Percentiles rank a stretch among this genome's conserved stretches.
Conservation (phyloP, 1,284 basidiomycete genomes). For the Heterobasidion parviporum region DNA sequence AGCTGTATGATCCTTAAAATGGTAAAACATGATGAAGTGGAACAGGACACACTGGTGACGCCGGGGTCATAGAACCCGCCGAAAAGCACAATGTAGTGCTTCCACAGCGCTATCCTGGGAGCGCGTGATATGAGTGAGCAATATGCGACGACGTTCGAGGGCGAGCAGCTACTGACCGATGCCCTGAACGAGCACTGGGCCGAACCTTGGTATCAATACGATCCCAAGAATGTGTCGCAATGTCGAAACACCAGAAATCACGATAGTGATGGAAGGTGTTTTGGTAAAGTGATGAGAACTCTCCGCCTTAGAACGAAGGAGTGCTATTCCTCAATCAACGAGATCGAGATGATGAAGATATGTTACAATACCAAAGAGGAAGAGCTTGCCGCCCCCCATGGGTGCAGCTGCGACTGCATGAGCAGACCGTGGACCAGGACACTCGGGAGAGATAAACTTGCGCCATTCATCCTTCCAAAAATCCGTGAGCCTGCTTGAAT, state of each 20-base stretch:
- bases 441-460: constrained; percentile 73
- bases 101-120: constrained; percentile 83
- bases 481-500: background rate
- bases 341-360: background rate
- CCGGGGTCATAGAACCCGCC: constrained; percentile 87
- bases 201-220: constrained; percentile 79
- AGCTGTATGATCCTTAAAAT: constrained; percentile 33
- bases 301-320: constrained; percentile 48
- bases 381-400: constrained; percentile 75
- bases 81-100: constrained; percentile 80
- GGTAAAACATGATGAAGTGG: background rate
- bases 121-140: too few species aligned
- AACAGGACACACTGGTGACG: constrained; percentile 44
- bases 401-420: constrained; percentile 74
- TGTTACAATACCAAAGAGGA: constrained; percentile 60
- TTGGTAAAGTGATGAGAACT: constrained; percentile 82
- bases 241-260: constrained; percentile 80
- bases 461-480: constrained; percentile 71
- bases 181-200: constrained; percentile 80
- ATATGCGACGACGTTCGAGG: background rate
- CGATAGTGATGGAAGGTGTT: constrained; percentile 89
- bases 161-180: constrained; percentile 40
- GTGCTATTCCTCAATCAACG: background rate
- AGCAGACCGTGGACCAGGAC: constrained; percentile 79
- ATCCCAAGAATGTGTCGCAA: constrained; percentile 77